phyloP scores from a whole-genome alignment of 176 grass and related monocot genomes.

The Lolium multiflorum region DNA sequence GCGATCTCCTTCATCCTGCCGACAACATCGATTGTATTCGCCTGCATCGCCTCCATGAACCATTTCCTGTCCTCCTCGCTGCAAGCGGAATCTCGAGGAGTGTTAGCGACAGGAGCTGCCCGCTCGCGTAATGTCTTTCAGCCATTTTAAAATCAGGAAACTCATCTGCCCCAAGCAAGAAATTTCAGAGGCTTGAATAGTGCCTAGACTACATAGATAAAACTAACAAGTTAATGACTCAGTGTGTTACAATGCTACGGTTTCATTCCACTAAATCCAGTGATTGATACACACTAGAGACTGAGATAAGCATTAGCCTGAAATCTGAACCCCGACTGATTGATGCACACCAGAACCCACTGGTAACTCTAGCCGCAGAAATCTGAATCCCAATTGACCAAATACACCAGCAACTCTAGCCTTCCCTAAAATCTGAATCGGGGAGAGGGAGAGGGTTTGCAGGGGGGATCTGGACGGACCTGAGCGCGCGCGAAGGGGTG shows the following conservation, averaged over 20 bases:
- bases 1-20: constrained; percentile 95
- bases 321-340: not conserved
- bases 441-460: not conserved
- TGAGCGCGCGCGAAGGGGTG: constrained; percentile 54
- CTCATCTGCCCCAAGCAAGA: not conserved
- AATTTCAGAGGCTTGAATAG: not conserved
- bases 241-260: fast-evolving
- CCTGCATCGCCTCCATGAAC: constrained; percentile 96
- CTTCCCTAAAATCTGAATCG: not conserved
- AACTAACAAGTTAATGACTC: not conserved
- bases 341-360: not conserved
- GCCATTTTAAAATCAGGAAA: not conserved
- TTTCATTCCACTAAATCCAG: not conserved
- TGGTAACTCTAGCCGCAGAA: not conserved
- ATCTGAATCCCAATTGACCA: not conserved
- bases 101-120: not conserved
- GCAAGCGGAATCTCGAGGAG: not conserved
- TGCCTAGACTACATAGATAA: not conserved
- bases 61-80: constrained; percentile 91
- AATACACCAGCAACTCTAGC: not conserved
- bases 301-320: not conserved
- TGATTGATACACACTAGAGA: not conserved
- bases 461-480: constrained; percentile 35
- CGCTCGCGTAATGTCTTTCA: too few species aligned
- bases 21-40: constrained; percentile 71